A percentile compares a stretch with the other conserved stretches of the same genome.
Conservation (phyloP, 768 basidiomycete species). For the Dentipellis sp. region DNA sequence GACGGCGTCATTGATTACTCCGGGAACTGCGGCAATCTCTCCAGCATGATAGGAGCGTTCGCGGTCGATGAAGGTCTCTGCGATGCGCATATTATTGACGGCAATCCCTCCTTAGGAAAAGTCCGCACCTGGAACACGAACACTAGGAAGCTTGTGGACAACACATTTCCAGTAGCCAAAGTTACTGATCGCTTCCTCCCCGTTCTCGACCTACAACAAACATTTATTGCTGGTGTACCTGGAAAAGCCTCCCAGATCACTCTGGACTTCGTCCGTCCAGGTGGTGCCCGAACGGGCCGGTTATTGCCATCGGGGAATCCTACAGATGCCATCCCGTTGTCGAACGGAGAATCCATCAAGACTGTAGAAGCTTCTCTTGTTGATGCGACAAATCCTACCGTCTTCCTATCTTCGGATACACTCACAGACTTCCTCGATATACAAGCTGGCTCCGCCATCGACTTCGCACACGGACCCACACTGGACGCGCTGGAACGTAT, state of each 20-base stretch:
- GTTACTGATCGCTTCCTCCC: conserved; percentile 20
- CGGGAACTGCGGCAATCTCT: conserved; percentile 72
- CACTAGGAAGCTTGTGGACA: conserved; percentile 58
- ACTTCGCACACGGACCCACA: conserved; percentile 14
- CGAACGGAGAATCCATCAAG: conserved; percentile 1
- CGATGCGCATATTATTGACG: conserved; percentile 13
- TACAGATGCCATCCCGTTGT: conserved; percentile 30
- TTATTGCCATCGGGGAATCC: conserved; percentile 55
- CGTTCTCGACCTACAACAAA: conserved; percentile 36
- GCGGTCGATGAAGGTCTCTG: conserved; percentile 60
- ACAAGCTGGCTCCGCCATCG: conserved; percentile 7
- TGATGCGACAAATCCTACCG: conserved; percentile 69
- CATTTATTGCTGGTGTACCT: conserved; percentile 58
- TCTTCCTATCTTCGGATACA: conserved; percentile 44
- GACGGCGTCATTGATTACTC: conserved; percentile 55
- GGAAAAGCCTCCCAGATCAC: conserved; percentile 56
- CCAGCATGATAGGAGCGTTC: conserved; percentile 65
- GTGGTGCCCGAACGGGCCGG: conserved; percentile 61
- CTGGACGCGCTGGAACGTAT: conserved; percentile 38
- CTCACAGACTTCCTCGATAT: conserved; percentile 32
- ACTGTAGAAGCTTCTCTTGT: conserved; percentile 41
- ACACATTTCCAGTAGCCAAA: conserved; percentile 49
- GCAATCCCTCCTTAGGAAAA: conserved; percentile 20
- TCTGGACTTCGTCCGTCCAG: conserved; percentile 57
- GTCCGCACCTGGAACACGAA: conserved; percentile 65